Evolutionary conservation across 2,329 filamentous ascomycete species (phyloP), one percentile per base, ranked within the genome.

Genomic region (Pyrenophora teres): DNA sequence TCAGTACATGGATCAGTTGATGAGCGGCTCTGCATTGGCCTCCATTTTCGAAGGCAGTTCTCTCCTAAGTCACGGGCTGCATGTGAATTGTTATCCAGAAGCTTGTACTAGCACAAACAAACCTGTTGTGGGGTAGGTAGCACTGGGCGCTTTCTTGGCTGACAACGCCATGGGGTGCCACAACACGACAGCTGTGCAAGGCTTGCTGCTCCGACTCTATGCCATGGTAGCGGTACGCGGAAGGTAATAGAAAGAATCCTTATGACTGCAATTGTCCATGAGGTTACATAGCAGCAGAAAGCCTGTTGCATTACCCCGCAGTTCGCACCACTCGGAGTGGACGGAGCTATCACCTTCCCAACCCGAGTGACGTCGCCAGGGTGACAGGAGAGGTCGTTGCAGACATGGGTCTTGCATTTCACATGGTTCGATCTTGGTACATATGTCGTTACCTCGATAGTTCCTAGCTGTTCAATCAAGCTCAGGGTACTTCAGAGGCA

Each of bases 241-340:
- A 27, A 19, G 18, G 23, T 30, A 32, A 12, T 18, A 5, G 23
- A 6, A 9, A 30, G 30, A 4, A 31, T 32, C 3, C 33, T 18
- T 15, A 27, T 13, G 33, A 19, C 44, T 30, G 30, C 18, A 40
- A 9, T 12, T 46, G 31, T 19, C 18, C 13, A 40, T 21, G 37
- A 32, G 36, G 40, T 47, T 50, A 27, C 47, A 36, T 40, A 56
- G 46, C 54, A 27, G 25, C 55, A 47, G 37, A 33, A 32, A n/a
- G 35, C 16, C 38, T 50, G 57, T 50, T 48, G 43, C 44, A 52
- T 46, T 57, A 68, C 66, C 66, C 66, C 66, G 66, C 15, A 15
- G 15, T 15, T 15, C 15, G 15, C 15, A 43, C 39, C 43, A 40
- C 58, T 64, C 49, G 53, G 59, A 55, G 33, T 55, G 62, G 59